These are phyloP conservation scores for Darksidea phi DNA, from an alignment of 495 filamentous ascomycete species.

Conservation along the genomic window DNA sequence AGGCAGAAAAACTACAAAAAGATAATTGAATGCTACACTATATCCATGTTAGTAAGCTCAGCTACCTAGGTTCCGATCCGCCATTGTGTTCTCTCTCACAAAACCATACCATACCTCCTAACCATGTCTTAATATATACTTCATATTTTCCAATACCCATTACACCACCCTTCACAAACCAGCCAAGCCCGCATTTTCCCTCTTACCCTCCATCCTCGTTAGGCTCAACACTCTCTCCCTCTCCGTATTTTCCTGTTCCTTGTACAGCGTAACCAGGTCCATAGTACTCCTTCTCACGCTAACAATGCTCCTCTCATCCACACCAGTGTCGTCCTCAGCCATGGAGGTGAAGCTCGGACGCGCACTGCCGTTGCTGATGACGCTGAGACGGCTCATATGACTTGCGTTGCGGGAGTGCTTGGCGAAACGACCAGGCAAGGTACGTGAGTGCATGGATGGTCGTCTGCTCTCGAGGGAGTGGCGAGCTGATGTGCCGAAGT, in stretches of 20 bases:
- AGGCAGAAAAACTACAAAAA: too few species aligned
- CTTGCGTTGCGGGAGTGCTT: slow-evolving; percentile 8
- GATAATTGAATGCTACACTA: too few species aligned
- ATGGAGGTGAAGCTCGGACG: background rate
- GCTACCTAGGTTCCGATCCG: too few species aligned
- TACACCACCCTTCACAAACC: background rate
- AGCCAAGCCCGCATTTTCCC: background rate
- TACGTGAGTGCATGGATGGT: slow-evolving; percentile 1
- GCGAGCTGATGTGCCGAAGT: background rate
- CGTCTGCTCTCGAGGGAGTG: slow-evolving; percentile 1
- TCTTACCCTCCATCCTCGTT: slow-evolving; percentile 4
- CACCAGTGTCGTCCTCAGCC: slow-evolving; percentile 1
- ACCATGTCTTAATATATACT: too few species aligned
- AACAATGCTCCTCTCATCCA: slow-evolving; percentile 11
- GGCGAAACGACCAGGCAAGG: slow-evolving; percentile 8
- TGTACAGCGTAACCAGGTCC: slow-evolving; percentile 23
- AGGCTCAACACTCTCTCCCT: slow-evolving; percentile 30
- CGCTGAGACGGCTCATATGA: background rate
- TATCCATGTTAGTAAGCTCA: too few species aligned
- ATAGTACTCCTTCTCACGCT: slow-evolving; percentile 31
- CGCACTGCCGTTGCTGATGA: background rate
- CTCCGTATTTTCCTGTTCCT: slow-evolving; percentile 26
- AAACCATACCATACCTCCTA: too few species aligned
- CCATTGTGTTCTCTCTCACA: too few species aligned
- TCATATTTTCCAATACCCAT: background rate